phyloP scores from a whole-genome alignment of 805 yeast species.

The Cyberlindnera saturnus region DNA sequence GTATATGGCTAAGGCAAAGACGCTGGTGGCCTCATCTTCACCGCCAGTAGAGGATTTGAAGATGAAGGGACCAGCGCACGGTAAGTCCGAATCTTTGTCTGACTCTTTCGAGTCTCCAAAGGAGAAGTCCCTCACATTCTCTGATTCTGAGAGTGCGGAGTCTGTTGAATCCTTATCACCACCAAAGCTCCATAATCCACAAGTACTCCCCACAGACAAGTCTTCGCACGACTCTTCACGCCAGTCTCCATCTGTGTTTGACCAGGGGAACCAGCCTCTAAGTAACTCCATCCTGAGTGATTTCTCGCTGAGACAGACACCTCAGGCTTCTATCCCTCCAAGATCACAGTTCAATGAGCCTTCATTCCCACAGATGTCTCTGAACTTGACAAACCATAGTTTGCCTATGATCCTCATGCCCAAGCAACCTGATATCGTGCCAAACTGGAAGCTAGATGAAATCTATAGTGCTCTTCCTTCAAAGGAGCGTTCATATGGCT shows the following conservation, averaged over 20 bases:
- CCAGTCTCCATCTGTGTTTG: neutral
- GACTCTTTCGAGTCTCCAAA: slow-evolving; percentile 14
- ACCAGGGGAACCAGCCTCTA: slow-evolving; percentile 4
- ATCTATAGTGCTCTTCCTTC: slow-evolving; percentile 41
- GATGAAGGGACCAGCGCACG: slow-evolving; percentile 1
- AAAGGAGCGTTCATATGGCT: slow-evolving; percentile 38
- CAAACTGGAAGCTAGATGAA: slow-evolving; percentile 25
- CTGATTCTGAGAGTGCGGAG: slow-evolving; percentile 22
- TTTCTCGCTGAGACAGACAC: slow-evolving; percentile 18
- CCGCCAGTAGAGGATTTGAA: neutral
- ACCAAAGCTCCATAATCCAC: slow-evolving; percentile 23
- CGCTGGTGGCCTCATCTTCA: slow-evolving; percentile 6
- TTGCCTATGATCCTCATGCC: slow-evolving; percentile 22
- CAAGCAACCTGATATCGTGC: slow-evolving; percentile 18
- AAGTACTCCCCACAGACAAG: slow-evolving; percentile 21
- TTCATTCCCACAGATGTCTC: slow-evolving; percentile 7
- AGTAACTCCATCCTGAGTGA: slow-evolving; percentile 18
- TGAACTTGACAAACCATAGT: slow-evolving; percentile 19
- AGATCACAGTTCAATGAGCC: slow-evolving; percentile 10
- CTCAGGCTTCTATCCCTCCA: slow-evolving; percentile 14
- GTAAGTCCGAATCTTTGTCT: slow-evolving; percentile 8
- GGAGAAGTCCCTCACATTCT: slow-evolving; percentile 17
- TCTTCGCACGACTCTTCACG: neutral
- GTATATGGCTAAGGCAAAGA: slow-evolving; percentile 20
- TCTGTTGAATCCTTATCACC: slow-evolving; percentile 24